phyloP scores from a whole-genome alignment of 1,139 yeast species.

The Lodderomyces parapsilosis region DNA sequence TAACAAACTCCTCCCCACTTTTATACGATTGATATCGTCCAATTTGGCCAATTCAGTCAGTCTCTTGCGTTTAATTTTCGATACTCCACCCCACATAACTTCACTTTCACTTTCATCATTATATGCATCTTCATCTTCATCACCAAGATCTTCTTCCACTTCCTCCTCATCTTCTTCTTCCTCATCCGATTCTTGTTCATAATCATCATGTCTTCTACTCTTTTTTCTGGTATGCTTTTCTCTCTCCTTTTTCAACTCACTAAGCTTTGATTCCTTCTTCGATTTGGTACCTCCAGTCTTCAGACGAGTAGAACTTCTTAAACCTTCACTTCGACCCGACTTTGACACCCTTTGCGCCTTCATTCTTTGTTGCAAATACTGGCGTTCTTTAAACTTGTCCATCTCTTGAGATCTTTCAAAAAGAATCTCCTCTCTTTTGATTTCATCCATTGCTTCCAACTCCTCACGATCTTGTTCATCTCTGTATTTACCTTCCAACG shows the following conservation, averaged over 20 bases:
- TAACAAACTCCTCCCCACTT: slow-evolving; percentile 75
- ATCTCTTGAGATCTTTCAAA: slow-evolving; percentile 92
- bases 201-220: slow-evolving; percentile 25
- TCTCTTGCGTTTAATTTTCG: slow-evolving; percentile 24
- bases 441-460: slow-evolving; percentile 79
- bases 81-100: slow-evolving; percentile 52
- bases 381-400: slow-evolving; percentile 82
- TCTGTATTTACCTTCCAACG: slow-evolving; percentile 87
- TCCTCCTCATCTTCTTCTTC: slow-evolving; percentile 33
- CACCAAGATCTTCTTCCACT: slow-evolving; percentile 37
- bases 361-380: slow-evolving; percentile 79
- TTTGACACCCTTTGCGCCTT: slow-evolving; percentile 51
- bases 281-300: slow-evolving; percentile 23
- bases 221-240: slow-evolving; percentile 55
- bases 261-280: slow-evolving; percentile 55
- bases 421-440: slow-evolving; percentile 84
- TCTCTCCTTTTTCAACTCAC: slow-evolving; percentile 83
- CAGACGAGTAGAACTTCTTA: slow-evolving; percentile 20
- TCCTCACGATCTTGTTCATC: slow-evolving; percentile 72
- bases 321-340: slow-evolving; percentile 4
- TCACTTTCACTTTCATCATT: slow-evolving; percentile 40
- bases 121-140: slow-evolving; percentile 43
- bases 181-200: slow-evolving; percentile 37
- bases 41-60: slow-evolving; percentile 39
- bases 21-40: slow-evolving; percentile 65